Conservation (phyloP, 306 rosid genomes). For the Quercus cerris region DNA sequence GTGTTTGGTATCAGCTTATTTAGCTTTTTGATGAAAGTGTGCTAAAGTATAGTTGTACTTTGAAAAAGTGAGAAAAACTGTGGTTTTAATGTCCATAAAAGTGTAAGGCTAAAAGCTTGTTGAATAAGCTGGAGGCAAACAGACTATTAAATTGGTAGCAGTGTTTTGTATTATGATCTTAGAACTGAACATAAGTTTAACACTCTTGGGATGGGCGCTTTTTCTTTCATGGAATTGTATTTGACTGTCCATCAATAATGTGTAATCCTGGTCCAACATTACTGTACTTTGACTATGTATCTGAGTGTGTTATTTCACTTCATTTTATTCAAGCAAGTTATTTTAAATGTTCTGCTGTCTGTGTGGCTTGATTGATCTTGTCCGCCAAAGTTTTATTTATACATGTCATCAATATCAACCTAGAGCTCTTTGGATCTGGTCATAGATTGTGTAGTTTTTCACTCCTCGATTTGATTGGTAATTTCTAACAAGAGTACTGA, state of each 20-base stretch:
- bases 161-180: neutral
- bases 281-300: neutral
- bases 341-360: neutral
- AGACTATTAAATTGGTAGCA: neutral
- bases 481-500: slow-evolving; percentile 25
- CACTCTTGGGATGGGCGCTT: neutral
- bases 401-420: neutral
- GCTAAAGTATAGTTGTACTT: too few relatives aligned
- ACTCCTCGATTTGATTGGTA: slow-evolving; percentile 6
- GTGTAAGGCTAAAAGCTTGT: too few relatives aligned
- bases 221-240: neutral
- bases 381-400: neutral
- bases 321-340: neutral
- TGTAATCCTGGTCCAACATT: neutral
- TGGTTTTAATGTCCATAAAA: too few relatives aligned
- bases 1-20: too few relatives aligned
- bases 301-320: neutral
- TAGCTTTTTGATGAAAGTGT: too few relatives aligned
- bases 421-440: slow-evolving; percentile 3
- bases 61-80: too few relatives aligned
- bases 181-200: neutral
- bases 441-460: neutral
- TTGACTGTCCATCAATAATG: neutral
- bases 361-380: neutral
- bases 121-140: neutral